Base-by-base conservation (phyloP, 1,139 yeast species). In the Yamadazyma buinensis region DNA sequence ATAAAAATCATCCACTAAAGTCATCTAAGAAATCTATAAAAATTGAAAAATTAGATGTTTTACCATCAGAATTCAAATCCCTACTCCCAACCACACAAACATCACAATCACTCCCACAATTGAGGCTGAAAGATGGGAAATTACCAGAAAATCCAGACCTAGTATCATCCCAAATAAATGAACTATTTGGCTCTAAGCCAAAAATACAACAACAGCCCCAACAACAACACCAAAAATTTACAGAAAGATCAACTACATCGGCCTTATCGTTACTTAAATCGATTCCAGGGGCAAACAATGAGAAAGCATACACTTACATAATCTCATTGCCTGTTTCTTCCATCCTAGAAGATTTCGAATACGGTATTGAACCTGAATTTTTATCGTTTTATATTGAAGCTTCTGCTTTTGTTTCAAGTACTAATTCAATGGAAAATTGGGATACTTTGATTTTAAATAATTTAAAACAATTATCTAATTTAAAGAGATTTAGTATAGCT, bases 301-400 rank as follows among this genome's bases (percentile, higher is more conserved):
- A 35, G 2, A 45, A 57, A 7, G 72, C 74, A 1, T 73, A 73
- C 41, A 37, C 48, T 14, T 74, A 65, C 41, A 61, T 77, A 7
- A 49, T 76, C 11, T 37, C 44, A 2, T 38, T 76, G 1, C 46
- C 61, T 2, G 43, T 63, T 0, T 36, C 41, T 0, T 56, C 59
- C 2, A 59, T 68, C 27, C 31, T 47, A 1, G 49, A 52, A 1
- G 49, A 77, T 2, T 77, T 75, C 41, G 19, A 7, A 5, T 41
- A 73, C 3, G 86, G 86, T 1, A 55, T 83, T 1, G 90, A 83
- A 38, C 55, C 75, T 0, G 77, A 74, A 13, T 69, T 76, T 37
- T 54, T 82, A 12, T 70, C 68, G 19, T 75, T 78, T 43, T 65
- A 67, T 33, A 41, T 80, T 10, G 77, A 75, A 32, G 73, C 83